These are phyloP conservation scores for Petunia hybrid DNA, from an alignment of 305 asterid species.

Conservation along the genomic window DNA sequence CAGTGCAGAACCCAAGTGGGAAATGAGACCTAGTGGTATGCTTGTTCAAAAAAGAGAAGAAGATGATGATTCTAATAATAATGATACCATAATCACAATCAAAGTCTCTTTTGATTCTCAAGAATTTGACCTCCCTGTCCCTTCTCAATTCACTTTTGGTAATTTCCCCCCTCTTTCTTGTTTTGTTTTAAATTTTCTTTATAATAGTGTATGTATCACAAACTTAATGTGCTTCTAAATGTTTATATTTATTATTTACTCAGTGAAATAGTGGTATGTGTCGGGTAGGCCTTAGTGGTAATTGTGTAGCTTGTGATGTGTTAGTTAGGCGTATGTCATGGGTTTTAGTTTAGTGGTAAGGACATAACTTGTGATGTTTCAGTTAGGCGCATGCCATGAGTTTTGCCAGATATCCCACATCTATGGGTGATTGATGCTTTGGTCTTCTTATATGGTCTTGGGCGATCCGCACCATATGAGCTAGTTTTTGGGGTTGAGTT, in stretches of 20 bases:
- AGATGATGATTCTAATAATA: slow-evolving; percentile 23
- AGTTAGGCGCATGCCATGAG: too few relatives aligned
- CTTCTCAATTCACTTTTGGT: slow-evolving; percentile 70
- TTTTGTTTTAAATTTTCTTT: background rate
- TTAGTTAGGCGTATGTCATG: background rate
- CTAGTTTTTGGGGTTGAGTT: too few relatives aligned
- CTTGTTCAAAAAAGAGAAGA: slow-evolving; percentile 32
- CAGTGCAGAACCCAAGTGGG: slow-evolving; percentile 21
- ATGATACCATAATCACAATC: slow-evolving; percentile 45
- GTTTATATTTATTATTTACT: background rate
- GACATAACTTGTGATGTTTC: too few relatives aligned
- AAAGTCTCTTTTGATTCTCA: slow-evolving; percentile 58
- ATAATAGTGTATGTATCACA: background rate
- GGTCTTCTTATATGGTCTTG: too few relatives aligned
- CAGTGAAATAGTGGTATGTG: background rate
- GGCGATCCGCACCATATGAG: too few relatives aligned
- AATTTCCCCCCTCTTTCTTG: slow-evolving; percentile 3
- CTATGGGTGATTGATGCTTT: too few relatives aligned
- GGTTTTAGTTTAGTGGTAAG: background rate
- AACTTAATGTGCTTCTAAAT: background rate
- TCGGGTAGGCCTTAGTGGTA: background rate
- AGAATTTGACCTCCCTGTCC: slow-evolving; percentile 59
- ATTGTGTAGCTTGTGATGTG: background rate
- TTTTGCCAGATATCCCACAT: too few relatives aligned
- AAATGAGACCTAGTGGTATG: slow-evolving; percentile 37